These are phyloP conservation scores for Pseudocercospora fijiensis DNA, from an alignment of 2,329 filamentous ascomycete species.

Conservation along the genomic window DNA sequence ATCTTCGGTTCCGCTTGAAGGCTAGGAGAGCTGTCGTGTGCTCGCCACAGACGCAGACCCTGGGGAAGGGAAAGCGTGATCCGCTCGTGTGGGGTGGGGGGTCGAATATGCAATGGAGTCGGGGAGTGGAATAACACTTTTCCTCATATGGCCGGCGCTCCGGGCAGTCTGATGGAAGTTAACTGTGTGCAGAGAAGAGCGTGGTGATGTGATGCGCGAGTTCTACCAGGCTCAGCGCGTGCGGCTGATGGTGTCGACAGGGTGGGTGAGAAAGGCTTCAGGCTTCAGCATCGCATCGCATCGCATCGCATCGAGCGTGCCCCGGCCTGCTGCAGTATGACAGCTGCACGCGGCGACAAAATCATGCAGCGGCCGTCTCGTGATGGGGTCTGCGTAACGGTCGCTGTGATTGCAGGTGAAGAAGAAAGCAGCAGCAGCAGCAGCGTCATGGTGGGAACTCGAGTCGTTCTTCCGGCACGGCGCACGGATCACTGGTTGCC, in stretches of 20 bases:
- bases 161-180: not conserved
- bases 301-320: too few relatives aligned
- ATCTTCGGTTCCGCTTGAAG: conserved; percentile 15
- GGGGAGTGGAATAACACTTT: conserved; percentile 1
- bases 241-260: conserved; percentile 4
- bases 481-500: not conserved
- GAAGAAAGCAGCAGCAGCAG: not conserved
- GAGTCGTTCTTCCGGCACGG: not conserved
- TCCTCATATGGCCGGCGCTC: not conserved
- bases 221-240: conserved; percentile 1
- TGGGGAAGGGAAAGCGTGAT: conserved; percentile 14
- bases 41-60: conserved; percentile 10
- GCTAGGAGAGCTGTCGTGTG: conserved; percentile 18
- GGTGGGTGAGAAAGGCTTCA: not conserved
- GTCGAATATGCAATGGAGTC: not conserved
- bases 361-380: not conserved
- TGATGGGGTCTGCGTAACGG: conserved; percentile 14
- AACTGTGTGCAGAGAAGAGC: not conserved
- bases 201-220: not conserved
- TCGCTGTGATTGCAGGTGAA: not conserved
- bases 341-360: conserved; percentile 13
- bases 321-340: conserved; percentile 7
- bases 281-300: not conserved
- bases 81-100: conserved; percentile 9
- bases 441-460: not conserved